These are phyloP conservation scores for Chlorencoelia australis DNA, from an alignment of 2,329 filamentous ascomycete genomes.

Conservation along the genomic window DNA sequence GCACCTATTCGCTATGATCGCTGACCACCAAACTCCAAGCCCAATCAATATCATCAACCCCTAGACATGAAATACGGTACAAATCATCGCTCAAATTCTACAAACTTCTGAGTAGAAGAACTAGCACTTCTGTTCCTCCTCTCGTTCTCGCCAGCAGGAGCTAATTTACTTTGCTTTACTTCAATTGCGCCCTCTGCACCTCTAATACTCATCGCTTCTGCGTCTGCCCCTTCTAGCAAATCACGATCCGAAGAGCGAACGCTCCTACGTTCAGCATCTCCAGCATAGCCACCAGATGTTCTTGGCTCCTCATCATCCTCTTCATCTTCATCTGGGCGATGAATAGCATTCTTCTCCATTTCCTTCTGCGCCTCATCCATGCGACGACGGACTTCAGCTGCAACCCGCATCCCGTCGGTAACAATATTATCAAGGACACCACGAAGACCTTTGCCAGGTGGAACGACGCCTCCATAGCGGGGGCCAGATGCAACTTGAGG, in stretches of 20 bases:
- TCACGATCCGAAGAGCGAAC: conserved; percentile 60
- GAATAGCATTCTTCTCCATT: conserved; percentile 71
- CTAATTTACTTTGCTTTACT: conserved; percentile 11
- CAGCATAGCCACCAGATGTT: conserved; percentile 39
- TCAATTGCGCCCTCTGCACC: conserved; percentile 20
- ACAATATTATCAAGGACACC: conserved; percentile 97
- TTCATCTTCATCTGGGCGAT: conserved; percentile 56
- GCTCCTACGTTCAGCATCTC: conserved; percentile 51
- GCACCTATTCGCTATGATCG: too few species aligned
- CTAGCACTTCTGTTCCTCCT: conserved; percentile 20
- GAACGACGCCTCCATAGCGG: conserved; percentile 23
- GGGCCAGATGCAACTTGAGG: conserved; percentile 27
- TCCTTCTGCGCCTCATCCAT: conserved; percentile 96
- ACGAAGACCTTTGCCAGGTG: conserved; percentile 61
- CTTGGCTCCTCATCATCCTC: conserved; percentile 45
- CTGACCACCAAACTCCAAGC: background rate
- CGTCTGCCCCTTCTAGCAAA: conserved; percentile 64
- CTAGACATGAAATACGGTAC: too few species aligned
- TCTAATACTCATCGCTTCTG: conserved; percentile 43
- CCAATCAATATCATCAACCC: background rate
- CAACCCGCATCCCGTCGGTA: conserved; percentile 92
- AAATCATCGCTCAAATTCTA: conserved; percentile 37
- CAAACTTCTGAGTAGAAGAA: conserved; percentile 31
- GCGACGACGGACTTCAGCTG: conserved; percentile 77
- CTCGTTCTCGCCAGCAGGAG: conserved; percentile 14